These are phyloP conservation scores for Carex kokanica DNA, from an alignment of 176 grass and related monocot species.

Conservation along the genomic window DNA sequence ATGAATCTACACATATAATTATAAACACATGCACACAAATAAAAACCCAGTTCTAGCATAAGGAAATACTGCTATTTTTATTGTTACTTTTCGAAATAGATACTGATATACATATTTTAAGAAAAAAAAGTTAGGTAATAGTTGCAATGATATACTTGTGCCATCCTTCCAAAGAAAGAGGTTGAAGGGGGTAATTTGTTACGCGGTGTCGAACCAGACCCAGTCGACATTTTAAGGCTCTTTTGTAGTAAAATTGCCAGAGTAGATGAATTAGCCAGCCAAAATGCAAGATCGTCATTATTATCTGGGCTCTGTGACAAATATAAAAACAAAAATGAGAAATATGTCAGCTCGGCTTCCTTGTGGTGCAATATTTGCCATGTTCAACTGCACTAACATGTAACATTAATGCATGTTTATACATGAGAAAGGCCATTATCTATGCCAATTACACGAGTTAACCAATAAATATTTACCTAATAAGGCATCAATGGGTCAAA, in stretches of 20 bases:
- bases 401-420: neutral
- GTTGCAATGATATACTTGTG: slow-evolving; percentile 44
- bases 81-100: neutral
- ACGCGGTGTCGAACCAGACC: slow-evolving; percentile 46
- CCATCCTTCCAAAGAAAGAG: slow-evolving; percentile 88
- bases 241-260: slow-evolving; percentile 79
- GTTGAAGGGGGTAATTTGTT: slow-evolving; percentile 68
- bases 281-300: slow-evolving; percentile 72
- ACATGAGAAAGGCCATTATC: neutral
- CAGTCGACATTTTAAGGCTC: slow-evolving; percentile 65
- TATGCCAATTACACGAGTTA: neutral
- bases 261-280: slow-evolving; percentile 82
- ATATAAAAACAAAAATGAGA: slow-evolving; percentile 12
- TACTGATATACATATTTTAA: neutral
- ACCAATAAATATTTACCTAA: neutral
- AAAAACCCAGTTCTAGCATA: slow-evolving; percentile 1
- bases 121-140: neutral
- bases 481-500: neutral
- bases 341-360: neutral
- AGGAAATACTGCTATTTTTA: neutral
- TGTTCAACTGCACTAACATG: neutral
- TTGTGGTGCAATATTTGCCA: neutral
- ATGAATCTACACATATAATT: neutral
- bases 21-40: neutral
- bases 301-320: slow-evolving; percentile 70